A percentile compares a stretch with the other conserved stretches of the same genome.
phyloP scores from a whole-genome alignment of 306 rosid species.

The Coriaria nepalensis region DNA sequence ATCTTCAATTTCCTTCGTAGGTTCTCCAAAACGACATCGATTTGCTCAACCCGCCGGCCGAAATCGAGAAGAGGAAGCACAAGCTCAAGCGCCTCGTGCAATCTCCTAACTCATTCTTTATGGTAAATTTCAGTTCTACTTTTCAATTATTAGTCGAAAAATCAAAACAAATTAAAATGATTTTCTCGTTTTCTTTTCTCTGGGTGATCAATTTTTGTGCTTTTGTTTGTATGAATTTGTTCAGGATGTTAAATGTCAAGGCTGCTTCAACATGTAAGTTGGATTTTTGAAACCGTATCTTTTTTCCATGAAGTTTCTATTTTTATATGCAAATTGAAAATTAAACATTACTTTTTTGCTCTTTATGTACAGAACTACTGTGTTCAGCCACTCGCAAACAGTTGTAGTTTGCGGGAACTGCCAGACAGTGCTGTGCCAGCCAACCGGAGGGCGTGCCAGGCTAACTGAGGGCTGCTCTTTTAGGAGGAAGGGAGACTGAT shows the following conservation, averaged over 20 bases:
- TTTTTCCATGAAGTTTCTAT: too few species aligned
- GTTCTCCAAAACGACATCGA: constrained; percentile 51
- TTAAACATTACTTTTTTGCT: too few species aligned
- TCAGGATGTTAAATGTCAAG: too few species aligned
- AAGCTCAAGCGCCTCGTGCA: constrained; percentile 57
- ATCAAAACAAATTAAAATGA: too few species aligned
- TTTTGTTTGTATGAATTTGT: too few species aligned
- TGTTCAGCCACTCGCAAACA: constrained; percentile 35
- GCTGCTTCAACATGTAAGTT: too few species aligned
- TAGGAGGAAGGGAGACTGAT: constrained; percentile 28
- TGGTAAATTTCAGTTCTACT: constrained; percentile 16
- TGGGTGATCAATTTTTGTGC: too few species aligned
- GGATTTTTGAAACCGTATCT: too few species aligned
- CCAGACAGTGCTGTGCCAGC: constrained; percentile 42
- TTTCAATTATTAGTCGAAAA: too few species aligned
- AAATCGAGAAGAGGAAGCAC: constrained; percentile 49
- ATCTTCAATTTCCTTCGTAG: constrained; percentile 3
- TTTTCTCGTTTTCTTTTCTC: too few species aligned
- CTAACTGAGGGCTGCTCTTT: constrained; percentile 44
- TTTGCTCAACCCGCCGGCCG: constrained; percentile 47
- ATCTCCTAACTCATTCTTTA: constrained; percentile 48
- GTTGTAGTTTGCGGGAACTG: constrained; percentile 46
- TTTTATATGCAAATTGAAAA: too few species aligned
- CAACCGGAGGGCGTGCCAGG: constrained; percentile 35
- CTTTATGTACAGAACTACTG: constrained; percentile 27